Percentiles rank a stretch among this genome's conserved stretches.
phyloP scores from a whole-genome alignment of 805 yeast species.

The Starmerella stigmatis region DNA sequence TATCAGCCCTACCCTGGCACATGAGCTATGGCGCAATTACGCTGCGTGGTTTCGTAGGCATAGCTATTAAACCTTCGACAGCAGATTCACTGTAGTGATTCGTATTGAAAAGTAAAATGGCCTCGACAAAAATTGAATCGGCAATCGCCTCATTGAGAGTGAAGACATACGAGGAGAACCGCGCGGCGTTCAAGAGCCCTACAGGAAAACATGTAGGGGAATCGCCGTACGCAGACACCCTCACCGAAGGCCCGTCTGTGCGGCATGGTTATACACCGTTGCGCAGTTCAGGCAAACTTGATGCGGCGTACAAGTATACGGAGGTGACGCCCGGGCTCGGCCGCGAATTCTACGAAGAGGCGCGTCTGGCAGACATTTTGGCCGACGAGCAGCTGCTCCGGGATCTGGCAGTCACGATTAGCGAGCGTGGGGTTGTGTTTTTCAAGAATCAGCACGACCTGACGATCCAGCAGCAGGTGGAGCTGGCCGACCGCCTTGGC shows the following conservation, averaged over 20 bases:
- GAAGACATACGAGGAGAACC: background rate
- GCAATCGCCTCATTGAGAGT: background rate
- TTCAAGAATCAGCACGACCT: conserved; percentile 37
- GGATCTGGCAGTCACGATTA: conserved; percentile 37
- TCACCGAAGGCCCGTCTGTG: conserved; percentile 1
- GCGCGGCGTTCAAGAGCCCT: conserved; percentile 1
- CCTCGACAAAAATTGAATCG: too few species aligned
- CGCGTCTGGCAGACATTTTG: conserved; percentile 6
- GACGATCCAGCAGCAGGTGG: conserved; percentile 22
- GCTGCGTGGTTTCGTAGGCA: too few species aligned
- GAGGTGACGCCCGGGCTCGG: conserved; percentile 12
- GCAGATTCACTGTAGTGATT: too few species aligned
- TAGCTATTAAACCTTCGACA: too few species aligned
- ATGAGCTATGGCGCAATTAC: too few species aligned
- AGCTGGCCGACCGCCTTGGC: conserved; percentile 11
- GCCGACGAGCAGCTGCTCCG: conserved; percentile 21
- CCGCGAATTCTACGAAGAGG: conserved; percentile 11
- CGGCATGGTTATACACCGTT: background rate
- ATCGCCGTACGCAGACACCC: conserved; percentile 9
- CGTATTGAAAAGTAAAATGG: too few species aligned
- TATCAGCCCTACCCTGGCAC: too few species aligned
- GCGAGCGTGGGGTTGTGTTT: conserved; percentile 41
- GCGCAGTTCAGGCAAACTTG: conserved; percentile 8
- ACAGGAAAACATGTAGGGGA: conserved; percentile 3
- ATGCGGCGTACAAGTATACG: conserved; percentile 9